Conservation (phyloP, 2,329 filamentous ascomycete genomes). For the Claviceps humidiphila region DNA sequence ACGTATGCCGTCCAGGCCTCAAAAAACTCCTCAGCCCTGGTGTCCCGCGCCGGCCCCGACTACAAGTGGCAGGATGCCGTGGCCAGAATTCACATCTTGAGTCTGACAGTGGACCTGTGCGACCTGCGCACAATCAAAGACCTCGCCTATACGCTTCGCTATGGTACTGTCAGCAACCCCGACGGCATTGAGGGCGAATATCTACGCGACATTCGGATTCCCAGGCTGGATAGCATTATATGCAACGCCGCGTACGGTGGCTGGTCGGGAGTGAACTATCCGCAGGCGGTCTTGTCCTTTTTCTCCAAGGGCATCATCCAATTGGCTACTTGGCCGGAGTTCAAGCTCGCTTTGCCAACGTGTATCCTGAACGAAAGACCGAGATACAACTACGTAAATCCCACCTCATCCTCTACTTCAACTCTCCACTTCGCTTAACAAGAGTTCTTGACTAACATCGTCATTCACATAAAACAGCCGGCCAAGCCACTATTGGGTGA, state of each 20-base stretch:
- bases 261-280: slow-evolving; percentile 69
- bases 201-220: slow-evolving; percentile 36
- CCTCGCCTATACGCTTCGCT: slow-evolving; percentile 33
- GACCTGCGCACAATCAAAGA: slow-evolving; percentile 37
- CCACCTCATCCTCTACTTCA: not conserved
- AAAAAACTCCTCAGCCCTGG: slow-evolving; percentile 23
- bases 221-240: slow-evolving; percentile 65
- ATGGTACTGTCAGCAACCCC: slow-evolving; percentile 32
- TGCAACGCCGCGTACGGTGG: slow-evolving; percentile 84
- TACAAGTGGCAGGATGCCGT: slow-evolving; percentile 27
- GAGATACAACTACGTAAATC: slow-evolving; percentile 21
- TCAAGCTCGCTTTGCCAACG: slow-evolving; percentile 50
- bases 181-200: slow-evolving; percentile 23
- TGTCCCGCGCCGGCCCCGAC: slow-evolving; percentile 22
- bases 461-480: slow-evolving; percentile 26
- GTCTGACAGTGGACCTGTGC: slow-evolving; percentile 47
- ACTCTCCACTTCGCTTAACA: not conserved
- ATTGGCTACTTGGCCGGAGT: slow-evolving; percentile 63
- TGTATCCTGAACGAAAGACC: slow-evolving; percentile 27
- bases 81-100: slow-evolving; percentile 42
- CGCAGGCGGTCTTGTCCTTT: slow-evolving; percentile 37
- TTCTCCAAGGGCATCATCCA: slow-evolving; percentile 49
- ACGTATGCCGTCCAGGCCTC: slow-evolving; percentile 38
- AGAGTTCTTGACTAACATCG: no score
- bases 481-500: slow-evolving; percentile 52